Conservation (phyloP, 129 eudicot genomes). For the Lonicera japonica region DNA sequence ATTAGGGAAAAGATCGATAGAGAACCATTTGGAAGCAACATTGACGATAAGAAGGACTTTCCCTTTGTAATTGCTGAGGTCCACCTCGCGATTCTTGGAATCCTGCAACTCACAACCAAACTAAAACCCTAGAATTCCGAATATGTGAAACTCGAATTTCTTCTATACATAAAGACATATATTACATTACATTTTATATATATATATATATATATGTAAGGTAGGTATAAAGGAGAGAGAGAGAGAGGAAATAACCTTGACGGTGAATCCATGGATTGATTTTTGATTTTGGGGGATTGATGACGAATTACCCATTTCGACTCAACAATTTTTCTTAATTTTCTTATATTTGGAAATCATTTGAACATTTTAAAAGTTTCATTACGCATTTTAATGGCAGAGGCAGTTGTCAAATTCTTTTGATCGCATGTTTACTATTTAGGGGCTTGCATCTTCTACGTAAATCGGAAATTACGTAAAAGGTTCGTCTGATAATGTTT, state of each 20-base stretch:
- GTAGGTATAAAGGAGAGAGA: background rate
- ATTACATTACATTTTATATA: no score
- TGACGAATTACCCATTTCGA: slow-evolving; percentile 58
- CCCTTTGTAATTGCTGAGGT: slow-evolving; percentile 68
- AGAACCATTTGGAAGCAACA: slow-evolving; percentile 90
- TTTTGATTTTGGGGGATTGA: slow-evolving; percentile 55
- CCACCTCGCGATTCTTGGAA: slow-evolving; percentile 68
- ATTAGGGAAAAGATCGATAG: background rate
- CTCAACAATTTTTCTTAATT: background rate
- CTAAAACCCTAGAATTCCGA: background rate
- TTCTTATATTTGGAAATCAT: background rate
- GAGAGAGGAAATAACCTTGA: slow-evolving; percentile 38
- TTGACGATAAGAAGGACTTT: slow-evolving; percentile 86
- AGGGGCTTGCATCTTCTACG: no score
- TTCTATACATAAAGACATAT: background rate
- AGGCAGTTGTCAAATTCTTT: background rate
- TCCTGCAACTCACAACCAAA: slow-evolving; percentile 44
- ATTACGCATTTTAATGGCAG: background rate
- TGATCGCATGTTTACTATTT: background rate
- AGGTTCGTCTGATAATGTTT: no score
- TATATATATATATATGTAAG: background rate
- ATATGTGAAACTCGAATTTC: no score
- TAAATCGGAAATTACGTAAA: no score
- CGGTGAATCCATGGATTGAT: slow-evolving; percentile 73
- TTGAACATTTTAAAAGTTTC: no score